A percentile compares a stretch with the other conserved stretches of the same genome.
Evolutionary conservation across 805 yeast species (phyloP).

Genomic region (Cyberlindnera samutprakarnensis): DNA sequence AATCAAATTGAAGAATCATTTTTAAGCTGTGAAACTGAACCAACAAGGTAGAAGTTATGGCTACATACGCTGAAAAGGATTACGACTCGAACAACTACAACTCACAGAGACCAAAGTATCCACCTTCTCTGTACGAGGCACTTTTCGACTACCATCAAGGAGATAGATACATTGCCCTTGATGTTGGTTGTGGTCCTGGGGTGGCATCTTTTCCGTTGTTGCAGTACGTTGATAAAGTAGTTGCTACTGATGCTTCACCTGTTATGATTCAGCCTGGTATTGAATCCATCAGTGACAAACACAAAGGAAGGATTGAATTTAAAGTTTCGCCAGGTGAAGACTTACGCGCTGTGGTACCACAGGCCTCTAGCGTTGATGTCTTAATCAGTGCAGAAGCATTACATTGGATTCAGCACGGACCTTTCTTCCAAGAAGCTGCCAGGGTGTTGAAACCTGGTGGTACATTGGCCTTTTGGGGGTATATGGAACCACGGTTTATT

Average conservation of each 20-base stretch:
- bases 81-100: slow-evolving; percentile 45
- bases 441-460: slow-evolving; percentile 48
- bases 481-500: slow-evolving; percentile 57
- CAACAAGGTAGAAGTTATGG: no score
- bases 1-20: neutral
- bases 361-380: slow-evolving; percentile 37
- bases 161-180: slow-evolving; percentile 35
- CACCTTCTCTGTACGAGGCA: slow-evolving; percentile 38
- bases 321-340: slow-evolving; percentile 22
- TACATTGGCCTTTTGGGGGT: slow-evolving; percentile 66
- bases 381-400: slow-evolving; percentile 64
- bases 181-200: slow-evolving; percentile 71
- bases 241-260: slow-evolving; percentile 53
- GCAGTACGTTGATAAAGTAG: slow-evolving; percentile 33
- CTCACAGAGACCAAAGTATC: slow-evolving; percentile 55
- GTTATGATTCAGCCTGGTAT: slow-evolving; percentile 42
- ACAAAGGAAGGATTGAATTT: slow-evolving; percentile 17
- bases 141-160: slow-evolving; percentile 34
- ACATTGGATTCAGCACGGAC: slow-evolving; percentile 63
- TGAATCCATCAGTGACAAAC: slow-evolving; percentile 10
- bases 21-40: no score
- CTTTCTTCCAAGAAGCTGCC: slow-evolving; percentile 41
- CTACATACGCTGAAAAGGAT: slow-evolving; percentile 43
- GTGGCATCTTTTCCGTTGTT: slow-evolving; percentile 47
- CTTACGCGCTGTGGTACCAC: slow-evolving; percentile 13